Conservation (phyloP, 139 green algal species). For the Coccomyxa sp. region DNA sequence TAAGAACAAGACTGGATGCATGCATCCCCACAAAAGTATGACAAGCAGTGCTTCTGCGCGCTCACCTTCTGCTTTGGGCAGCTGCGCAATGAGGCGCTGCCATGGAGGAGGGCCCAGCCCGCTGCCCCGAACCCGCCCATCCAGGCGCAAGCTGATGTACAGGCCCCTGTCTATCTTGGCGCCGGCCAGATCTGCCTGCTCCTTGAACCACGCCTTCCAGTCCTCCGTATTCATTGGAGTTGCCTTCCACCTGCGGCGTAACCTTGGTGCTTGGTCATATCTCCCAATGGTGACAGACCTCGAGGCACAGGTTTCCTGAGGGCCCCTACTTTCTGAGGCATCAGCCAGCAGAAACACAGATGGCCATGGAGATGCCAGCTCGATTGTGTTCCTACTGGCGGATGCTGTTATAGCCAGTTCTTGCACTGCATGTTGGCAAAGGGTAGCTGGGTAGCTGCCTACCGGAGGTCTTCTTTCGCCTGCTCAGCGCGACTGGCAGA, state of each 20-base stretch:
- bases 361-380: no score
- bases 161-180: conserved; percentile 43
- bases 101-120: conserved; percentile 61
- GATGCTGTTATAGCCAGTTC: no score
- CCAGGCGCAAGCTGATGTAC: conserved; percentile 71
- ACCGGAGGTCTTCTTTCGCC: not conserved
- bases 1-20: not conserved
- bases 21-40: not conserved
- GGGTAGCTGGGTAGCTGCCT: not conserved
- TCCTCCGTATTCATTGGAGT: conserved; percentile 33
- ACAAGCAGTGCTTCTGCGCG: not conserved
- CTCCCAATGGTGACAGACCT: no score
- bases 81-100: conserved; percentile 46
- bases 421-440: not conserved
- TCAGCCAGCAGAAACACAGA: no score
- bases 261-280: no score
- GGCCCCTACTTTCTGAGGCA: no score
- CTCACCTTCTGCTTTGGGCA: conserved; percentile 57
- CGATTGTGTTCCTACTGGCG: no score
- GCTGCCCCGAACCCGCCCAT: conserved; percentile 66
- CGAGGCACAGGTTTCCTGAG: no score
- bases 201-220: conserved; percentile 63
- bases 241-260: conserved; percentile 60
- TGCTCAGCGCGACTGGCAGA: not conserved
- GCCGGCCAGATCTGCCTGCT: conserved; percentile 59